phyloP scores from a whole-genome alignment of 495 filamentous ascomycete species.

The Parmelia sp. region DNA sequence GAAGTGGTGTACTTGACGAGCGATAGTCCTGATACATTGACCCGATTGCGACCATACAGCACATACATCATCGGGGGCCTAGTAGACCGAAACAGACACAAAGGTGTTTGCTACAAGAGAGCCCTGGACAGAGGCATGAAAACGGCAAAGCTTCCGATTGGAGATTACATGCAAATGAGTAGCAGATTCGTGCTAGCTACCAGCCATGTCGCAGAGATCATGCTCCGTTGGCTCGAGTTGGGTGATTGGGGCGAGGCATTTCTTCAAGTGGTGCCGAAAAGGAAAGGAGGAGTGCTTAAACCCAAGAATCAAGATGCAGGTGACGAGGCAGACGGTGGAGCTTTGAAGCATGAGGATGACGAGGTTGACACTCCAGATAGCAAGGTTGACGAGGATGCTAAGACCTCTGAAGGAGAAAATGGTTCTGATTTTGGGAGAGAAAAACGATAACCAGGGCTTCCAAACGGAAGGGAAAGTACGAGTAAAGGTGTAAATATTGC shows the following conservation, averaged over 20 bases:
- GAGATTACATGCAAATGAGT: constrained; percentile 83
- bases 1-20: constrained; percentile 81
- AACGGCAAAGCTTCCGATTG: constrained; percentile 87
- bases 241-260: constrained; percentile 91
- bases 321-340: neutral
- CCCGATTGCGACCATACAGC: constrained; percentile 71
- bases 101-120: constrained; percentile 82
- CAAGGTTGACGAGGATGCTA: constrained; percentile 6
- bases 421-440: too few relatives aligned
- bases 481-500: neutral
- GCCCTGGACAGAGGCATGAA: constrained; percentile 67
- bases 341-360: neutral
- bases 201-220: constrained; percentile 95
- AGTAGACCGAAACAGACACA: constrained; percentile 92
- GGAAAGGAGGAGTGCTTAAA: constrained; percentile 67
- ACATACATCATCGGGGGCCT: constrained; percentile 92
- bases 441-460: too few relatives aligned
- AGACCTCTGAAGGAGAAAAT: neutral
- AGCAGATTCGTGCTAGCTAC: constrained; percentile 77
- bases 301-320: neutral
- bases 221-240: constrained; percentile 82
- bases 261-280: constrained; percentile 71
- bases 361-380: neutral
- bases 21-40: constrained; percentile 76
- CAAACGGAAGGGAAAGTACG: too few relatives aligned